Base-by-base conservation (phyloP, 176 grass and related monocot species). In the Oryza australiensis region DNA sequence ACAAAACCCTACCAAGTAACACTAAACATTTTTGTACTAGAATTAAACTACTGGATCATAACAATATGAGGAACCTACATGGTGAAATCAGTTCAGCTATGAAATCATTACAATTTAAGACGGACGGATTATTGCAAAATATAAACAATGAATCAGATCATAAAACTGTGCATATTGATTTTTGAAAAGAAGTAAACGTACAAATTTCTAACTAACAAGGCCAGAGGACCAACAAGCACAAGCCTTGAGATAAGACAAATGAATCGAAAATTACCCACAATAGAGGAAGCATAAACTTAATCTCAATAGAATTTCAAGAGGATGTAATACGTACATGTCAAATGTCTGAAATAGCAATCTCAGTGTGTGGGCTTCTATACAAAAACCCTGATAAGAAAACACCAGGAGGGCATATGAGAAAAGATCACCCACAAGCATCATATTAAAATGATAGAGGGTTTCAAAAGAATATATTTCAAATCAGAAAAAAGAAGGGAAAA, bases 261-360 rank as follows among this genome's bases (percentile, higher is more conserved):
- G 20, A 55, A 60, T 20, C 5, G 48, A 66, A 89, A 51, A 10
- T 12, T 27, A 82, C 51, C 59, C 26, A 80, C 22, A 20, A 78
- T 35, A 72, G 37, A 82, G 33, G 26, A 78, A 66, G 60, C 57
- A 84, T 9, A 78, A 57, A 65, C 70, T 40, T 13, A 64, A 64
- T 38, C 37, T 80, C 23, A 88, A 53, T 33, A 75, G 74, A 66
- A 33, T 70, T 22, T 70, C 34, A 79, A 81, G 73, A 66, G 43
- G 72, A 66, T 88, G 71, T 74, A 67, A 89, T 75, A 65, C 88
- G 28, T 93, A 98, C 95, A 98, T 90, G 83, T 98, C 95, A 82
- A 98, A 98, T 81, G 88, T 98, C 82, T 94, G 93, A 86, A 98
- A 98, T 72, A 98, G 87, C 14, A 91, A 78, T 41, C 88, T 86